phyloP scores from a whole-genome alignment of 2,329 filamentous ascomycete species.

The Periconia digitata region DNA sequence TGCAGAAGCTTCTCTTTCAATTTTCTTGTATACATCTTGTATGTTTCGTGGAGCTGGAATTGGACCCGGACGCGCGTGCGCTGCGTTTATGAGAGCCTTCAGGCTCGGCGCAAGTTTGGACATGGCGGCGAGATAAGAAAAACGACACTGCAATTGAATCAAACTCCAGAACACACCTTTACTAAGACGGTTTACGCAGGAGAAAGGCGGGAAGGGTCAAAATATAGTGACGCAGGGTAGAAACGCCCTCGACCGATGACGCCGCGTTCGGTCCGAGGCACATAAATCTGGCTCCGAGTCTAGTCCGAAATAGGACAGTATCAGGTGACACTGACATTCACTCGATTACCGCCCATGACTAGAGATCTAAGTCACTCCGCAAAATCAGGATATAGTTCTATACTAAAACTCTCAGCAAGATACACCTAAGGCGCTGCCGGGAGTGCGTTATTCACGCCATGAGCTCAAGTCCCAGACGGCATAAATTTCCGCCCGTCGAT shows the following conservation, averaged over 20 bases:
- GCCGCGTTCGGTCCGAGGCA: not conserved
- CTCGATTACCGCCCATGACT: too few species aligned
- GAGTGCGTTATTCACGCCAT: too few species aligned
- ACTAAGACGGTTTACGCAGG: not conserved
- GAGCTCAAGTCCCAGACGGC: too few species aligned
- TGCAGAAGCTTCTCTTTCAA: slow-evolving; percentile 33
- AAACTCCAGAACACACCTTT: not conserved
- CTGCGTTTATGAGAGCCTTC: slow-evolving; percentile 39
- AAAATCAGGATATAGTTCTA: too few species aligned
- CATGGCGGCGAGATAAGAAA: slow-evolving; percentile 19
- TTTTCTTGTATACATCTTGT: slow-evolving; percentile 31
- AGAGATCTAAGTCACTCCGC: too few species aligned
- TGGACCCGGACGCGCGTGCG: slow-evolving; percentile 38
- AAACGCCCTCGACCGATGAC: not conserved
- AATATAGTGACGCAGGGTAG: too few species aligned
- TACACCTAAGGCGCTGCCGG: too few species aligned
- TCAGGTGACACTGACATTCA: not conserved
- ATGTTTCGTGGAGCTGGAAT: slow-evolving; percentile 36
- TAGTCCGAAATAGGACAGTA: not conserved
- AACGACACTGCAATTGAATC: not conserved
- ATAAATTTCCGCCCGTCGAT: too few species aligned
- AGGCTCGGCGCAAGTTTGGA: slow-evolving; percentile 39
- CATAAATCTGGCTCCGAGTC: not conserved
- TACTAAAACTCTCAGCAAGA: too few species aligned
- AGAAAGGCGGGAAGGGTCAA: not conserved